Evolutionary conservation across 2,329 filamentous ascomycete species (phyloP), one percentile per base, ranked within the genome.

Genomic region (Colletotrichum tanaceti): DNA sequence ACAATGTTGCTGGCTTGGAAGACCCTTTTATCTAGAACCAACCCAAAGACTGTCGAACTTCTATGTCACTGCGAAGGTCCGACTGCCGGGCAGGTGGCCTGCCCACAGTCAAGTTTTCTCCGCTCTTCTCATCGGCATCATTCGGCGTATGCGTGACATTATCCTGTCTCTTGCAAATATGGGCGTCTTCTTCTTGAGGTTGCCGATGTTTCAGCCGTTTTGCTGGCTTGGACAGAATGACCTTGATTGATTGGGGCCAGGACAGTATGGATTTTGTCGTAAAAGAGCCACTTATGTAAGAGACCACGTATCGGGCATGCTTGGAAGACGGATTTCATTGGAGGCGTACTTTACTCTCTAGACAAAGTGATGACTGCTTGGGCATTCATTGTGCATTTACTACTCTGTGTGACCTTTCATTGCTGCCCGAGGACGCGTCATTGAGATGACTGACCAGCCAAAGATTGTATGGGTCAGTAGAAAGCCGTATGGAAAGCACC

Each of bases 291-390:
- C 22, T 16, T 22, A 28, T 52, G 22, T 44, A 55, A 14, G 57
- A 53, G 28, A 65, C 58, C 35, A 47, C 60, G 63, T 68, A 71
- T 55, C 41, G 52, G 57, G 64, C 61, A 52, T 64, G 52, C 44
- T 60, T 58, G 67, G 59, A 61, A 55, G 68, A 52, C 38, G 63
- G 63, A 14, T 71, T 65, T 70, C 46, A 71, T 60, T 62, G 65
- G 44, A 54, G 67, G 59, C 70, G 44, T 63, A 63, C 41, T 35
- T 60, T 67, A 59, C 50, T 55, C 63, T 57, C 55, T 68, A 71
- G 59, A 71, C 67, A 61, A 44, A 55, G 55, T 54, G 60, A 64
- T 39, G 57, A 70, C 61, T 61, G 64, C 63, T 64, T 63, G 50
- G 64, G 63, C 44, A 53, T 58, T 38, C 32, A 41, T 14, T 7